phyloP scores from a whole-genome alignment of 495 filamentous ascomycete species.

The Alectoria sarmentosa region DNA sequence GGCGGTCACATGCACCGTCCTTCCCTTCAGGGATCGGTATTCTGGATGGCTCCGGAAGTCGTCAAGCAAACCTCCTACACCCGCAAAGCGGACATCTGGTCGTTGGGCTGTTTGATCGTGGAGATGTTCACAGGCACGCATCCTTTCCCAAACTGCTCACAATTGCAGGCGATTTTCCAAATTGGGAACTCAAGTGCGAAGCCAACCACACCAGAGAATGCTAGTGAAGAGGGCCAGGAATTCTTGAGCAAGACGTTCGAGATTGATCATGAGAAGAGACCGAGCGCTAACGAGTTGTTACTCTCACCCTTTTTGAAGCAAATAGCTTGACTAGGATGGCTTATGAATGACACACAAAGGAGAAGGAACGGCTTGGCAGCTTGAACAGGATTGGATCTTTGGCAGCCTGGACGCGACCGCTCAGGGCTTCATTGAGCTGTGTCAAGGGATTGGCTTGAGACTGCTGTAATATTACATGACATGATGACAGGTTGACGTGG shows the following conservation, averaged over 20 bases:
- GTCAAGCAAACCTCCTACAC: slow-evolving; percentile 97
- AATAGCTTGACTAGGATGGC: slow-evolving; percentile 33
- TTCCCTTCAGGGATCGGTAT: slow-evolving; percentile 93
- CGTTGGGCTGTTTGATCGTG: slow-evolving; percentile 89
- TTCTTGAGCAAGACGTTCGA: slow-evolving; percentile 91
- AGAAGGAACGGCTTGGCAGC: not conserved
- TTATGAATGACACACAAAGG: not conserved
- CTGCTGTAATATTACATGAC: not conserved
- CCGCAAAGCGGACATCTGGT: slow-evolving; percentile 99
- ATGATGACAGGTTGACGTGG: not conserved
- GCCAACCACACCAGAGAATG: slow-evolving; percentile 82
- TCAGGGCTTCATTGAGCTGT: not conserved
- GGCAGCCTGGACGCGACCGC: not conserved
- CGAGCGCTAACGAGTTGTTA: slow-evolving; percentile 84
- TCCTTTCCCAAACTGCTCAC: slow-evolving; percentile 94
- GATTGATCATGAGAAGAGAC: slow-evolving; percentile 85
- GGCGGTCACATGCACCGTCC: slow-evolving; percentile 71
- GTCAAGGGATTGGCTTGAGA: not conserved
- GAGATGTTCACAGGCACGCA: slow-evolving; percentile 99
- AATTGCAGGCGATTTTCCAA: slow-evolving; percentile 97
- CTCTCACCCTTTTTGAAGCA: slow-evolving; percentile 72
- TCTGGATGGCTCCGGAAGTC: slow-evolving; percentile 99
- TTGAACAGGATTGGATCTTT: not conserved
- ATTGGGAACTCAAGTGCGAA: slow-evolving; percentile 83
- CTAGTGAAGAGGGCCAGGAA: slow-evolving; percentile 73